phyloP scores from a whole-genome alignment of 75 land plant genomes.

The Selaginella tamariscina region DNA sequence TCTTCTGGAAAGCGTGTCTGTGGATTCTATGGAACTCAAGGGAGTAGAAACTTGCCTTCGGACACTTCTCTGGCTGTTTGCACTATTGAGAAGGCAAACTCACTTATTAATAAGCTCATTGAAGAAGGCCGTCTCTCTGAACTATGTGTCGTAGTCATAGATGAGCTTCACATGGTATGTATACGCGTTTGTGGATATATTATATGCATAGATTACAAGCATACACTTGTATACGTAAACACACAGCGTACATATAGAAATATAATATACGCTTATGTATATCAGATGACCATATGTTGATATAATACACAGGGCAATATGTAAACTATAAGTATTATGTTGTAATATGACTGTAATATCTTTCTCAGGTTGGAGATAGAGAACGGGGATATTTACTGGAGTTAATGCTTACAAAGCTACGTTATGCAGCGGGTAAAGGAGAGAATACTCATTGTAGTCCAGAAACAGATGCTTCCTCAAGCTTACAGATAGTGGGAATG shows the following conservation, averaged over 20 bases:
- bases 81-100: slow-evolving; percentile 97
- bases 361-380: slow-evolving; percentile 69
- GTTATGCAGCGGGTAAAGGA: slow-evolving; percentile 92
- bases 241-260: too few species aligned
- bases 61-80: slow-evolving; percentile 96
- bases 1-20: slow-evolving; percentile 81
- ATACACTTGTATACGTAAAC: too few species aligned
- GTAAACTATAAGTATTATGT: too few species aligned
- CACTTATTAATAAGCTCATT: slow-evolving; percentile 68
- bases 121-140: slow-evolving; percentile 95
- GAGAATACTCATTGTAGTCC: slow-evolving; percentile 38
- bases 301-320: too few species aligned
- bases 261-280: too few species aligned
- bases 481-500: slow-evolving; percentile 94
- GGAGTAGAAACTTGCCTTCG: slow-evolving; percentile 76
- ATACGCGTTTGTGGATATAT: too few species aligned
- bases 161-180: slow-evolving; percentile 94
- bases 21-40: slow-evolving; percentile 81
- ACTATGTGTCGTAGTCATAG: slow-evolving; percentile 83
- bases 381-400: slow-evolving; percentile 89
- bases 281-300: too few species aligned
- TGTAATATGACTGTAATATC: background rate
- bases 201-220: too few species aligned
- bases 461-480: slow-evolving; percentile 16
- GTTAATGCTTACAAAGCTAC: slow-evolving; percentile 86